phyloP scores from a whole-genome alignment of 108 stramenopile species.

The Schizochytrium sp. region DNA sequence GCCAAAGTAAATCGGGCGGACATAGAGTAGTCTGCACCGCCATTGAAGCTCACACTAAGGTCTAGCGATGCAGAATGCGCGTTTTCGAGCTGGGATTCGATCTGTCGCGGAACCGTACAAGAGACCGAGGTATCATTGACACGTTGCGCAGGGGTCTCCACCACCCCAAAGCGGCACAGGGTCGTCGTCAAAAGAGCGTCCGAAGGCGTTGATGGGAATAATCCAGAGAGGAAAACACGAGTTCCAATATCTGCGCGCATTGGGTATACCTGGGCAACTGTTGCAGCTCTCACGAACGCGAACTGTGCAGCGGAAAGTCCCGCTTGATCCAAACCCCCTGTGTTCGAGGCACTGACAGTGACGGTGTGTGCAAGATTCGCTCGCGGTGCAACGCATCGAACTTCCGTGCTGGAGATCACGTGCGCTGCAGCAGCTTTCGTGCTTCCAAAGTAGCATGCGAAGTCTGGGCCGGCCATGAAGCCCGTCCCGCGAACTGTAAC shows the following conservation, averaged over 20 bases:
- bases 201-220: not conserved
- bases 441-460: not conserved
- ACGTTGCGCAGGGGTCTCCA: not conserved
- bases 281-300: not conserved
- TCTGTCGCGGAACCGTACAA: not conserved
- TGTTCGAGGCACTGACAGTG: not conserved
- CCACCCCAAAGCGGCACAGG: not conserved
- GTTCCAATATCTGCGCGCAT: not conserved
- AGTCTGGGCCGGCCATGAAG: not conserved
- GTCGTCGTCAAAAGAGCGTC: not conserved
- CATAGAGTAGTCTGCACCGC: not conserved
- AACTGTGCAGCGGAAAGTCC: not conserved
- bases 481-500: not conserved
- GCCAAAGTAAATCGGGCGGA: not conserved
- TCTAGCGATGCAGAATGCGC: not conserved
- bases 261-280: not conserved
- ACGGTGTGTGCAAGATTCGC: not conserved
- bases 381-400: not conserved
- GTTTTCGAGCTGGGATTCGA: not conserved
- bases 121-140: not conserved
- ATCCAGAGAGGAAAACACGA: not conserved
- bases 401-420: not conserved
- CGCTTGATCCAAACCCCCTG: not conserved
- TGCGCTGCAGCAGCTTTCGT: not conserved
- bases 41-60: not conserved